These are phyloP conservation scores for Pichia manshurica DNA, from an alignment of 805 yeast genomes.

Conservation along the genomic window DNA sequence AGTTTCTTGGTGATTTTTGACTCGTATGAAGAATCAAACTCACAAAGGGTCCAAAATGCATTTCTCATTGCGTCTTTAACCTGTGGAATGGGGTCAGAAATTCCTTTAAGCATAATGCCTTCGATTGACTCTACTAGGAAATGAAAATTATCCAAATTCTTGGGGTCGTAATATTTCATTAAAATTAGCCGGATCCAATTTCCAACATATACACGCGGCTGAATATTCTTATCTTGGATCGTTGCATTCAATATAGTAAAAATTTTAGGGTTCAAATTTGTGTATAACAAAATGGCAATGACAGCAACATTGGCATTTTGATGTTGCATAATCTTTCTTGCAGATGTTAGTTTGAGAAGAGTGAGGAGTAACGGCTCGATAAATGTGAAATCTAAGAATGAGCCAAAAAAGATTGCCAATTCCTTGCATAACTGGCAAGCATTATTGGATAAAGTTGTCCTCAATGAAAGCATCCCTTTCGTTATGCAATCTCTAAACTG, in stretches of 20 bases:
- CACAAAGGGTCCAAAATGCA: slow-evolving; percentile 65
- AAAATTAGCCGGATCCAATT: slow-evolving; percentile 63
- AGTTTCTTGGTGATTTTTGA: slow-evolving; percentile 33
- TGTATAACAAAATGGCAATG: slow-evolving; percentile 49
- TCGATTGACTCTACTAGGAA: slow-evolving; percentile 38
- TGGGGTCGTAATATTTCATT: slow-evolving; percentile 38
- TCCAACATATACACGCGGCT: slow-evolving; percentile 64
- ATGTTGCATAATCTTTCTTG: slow-evolving; percentile 61
- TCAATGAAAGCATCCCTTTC: slow-evolving; percentile 63
- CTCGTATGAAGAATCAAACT: slow-evolving; percentile 48
- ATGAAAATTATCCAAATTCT: slow-evolving; percentile 28
- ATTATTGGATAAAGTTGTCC: slow-evolving; percentile 76
- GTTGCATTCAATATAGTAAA: slow-evolving; percentile 46
- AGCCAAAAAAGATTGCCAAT: slow-evolving; percentile 37
- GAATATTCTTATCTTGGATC: slow-evolving; percentile 62
- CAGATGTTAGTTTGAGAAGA: slow-evolving; percentile 48
- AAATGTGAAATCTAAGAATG: slow-evolving; percentile 37
- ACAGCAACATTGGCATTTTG: slow-evolving; percentile 50
- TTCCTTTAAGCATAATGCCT: slow-evolving; percentile 50
- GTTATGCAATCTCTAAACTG: slow-evolving; percentile 52
- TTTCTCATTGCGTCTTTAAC: slow-evolving; percentile 73
- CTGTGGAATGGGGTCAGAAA: slow-evolving; percentile 72
- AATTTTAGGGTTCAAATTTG: slow-evolving; percentile 48
- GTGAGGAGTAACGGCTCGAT: slow-evolving; percentile 45
- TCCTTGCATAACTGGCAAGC: slow-evolving; percentile 79